Conservation (phyloP, 192 early-diverging fungal species). For the Phycomyces blakesleeanus region DNA sequence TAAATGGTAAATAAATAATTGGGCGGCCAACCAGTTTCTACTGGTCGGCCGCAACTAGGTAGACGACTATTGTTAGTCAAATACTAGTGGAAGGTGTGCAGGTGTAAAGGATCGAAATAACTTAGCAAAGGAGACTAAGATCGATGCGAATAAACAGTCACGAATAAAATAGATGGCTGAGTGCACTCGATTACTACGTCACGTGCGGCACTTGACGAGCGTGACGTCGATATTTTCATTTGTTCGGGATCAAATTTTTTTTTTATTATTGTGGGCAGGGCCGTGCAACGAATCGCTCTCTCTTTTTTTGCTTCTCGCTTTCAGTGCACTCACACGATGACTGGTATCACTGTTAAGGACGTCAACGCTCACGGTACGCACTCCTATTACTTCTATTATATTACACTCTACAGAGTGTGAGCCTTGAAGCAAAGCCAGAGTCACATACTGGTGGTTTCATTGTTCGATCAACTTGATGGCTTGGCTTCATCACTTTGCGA, state of each 20-base stretch:
- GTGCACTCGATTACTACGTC: background rate
- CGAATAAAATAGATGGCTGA: background rate
- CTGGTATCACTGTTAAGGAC: conserved; percentile 95
- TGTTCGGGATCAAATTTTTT: conserved; percentile 8
- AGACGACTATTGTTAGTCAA: too few species aligned
- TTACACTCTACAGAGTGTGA: background rate
- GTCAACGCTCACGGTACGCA: conserved; percentile 77
- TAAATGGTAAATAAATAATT: too few species aligned
- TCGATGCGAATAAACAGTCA: too few species aligned
- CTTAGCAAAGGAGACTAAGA: too few species aligned
- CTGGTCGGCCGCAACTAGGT: too few species aligned
- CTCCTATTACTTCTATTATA: background rate
- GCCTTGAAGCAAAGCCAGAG: background rate
- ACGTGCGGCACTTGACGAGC: background rate
- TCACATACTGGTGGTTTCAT: too few species aligned
- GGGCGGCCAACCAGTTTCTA: too few species aligned
- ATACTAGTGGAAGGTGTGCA: too few species aligned
- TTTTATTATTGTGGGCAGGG: conserved; percentile 8
- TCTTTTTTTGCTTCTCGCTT: conserved; percentile 26
- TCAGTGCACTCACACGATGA: conserved; percentile 24
- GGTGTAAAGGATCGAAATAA: too few species aligned
- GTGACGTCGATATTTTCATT: conserved; percentile 6
- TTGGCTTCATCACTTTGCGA: too few species aligned
- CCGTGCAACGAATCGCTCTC: background rate
- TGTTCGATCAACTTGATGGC: too few species aligned